Percentiles rank a stretch among this genome's conserved stretches.
These are phyloP conservation scores for Neopestalotiopsis sp. DNA, from an alignment of 2,329 filamentous ascomycete species.

Conservation along the genomic window DNA sequence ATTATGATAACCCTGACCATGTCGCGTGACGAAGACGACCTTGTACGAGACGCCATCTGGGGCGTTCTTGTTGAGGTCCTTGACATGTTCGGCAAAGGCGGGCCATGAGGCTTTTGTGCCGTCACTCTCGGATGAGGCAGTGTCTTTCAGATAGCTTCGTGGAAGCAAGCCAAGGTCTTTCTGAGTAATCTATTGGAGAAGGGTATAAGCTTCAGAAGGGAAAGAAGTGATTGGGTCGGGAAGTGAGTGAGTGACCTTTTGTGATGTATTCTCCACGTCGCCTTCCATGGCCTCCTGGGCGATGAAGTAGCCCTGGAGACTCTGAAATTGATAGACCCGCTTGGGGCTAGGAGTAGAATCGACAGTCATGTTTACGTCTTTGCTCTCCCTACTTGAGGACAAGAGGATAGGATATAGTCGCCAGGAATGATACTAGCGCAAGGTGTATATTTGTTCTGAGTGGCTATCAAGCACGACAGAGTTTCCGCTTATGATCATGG, in stretches of 20 bases:
- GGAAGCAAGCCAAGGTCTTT: conserved; percentile 6
- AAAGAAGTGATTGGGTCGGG: background rate
- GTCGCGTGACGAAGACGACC: conserved; percentile 20
- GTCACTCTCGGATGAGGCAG: background rate
- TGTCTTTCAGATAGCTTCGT: background rate
- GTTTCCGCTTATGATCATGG: background rate
- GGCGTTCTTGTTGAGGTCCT: conserved; percentile 17
- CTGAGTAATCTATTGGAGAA: background rate
- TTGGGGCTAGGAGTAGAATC: background rate
- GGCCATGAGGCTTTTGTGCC: conserved; percentile 8
- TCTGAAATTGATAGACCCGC: background rate
- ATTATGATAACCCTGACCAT: conserved; percentile 21
- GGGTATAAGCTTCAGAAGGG: background rate
- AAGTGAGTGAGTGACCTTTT: background rate
- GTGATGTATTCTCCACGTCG: background rate
- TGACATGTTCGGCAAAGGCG: conserved; percentile 16
- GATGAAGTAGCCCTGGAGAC: conserved; percentile 5
- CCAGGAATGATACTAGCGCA: background rate
- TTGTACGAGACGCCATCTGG: conserved; percentile 20
- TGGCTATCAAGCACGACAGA: background rate
- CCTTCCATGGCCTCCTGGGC: background rate
- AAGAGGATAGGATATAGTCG: background rate
- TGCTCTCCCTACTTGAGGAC: background rate
- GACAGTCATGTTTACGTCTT: background rate
- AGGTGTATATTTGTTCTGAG: background rate